A percentile compares a stretch with the other conserved stretches of the same genome.
These are phyloP conservation scores for Huiozyma naganishii DNA, from an alignment of 805 yeast species.

Conservation along the genomic window DNA sequence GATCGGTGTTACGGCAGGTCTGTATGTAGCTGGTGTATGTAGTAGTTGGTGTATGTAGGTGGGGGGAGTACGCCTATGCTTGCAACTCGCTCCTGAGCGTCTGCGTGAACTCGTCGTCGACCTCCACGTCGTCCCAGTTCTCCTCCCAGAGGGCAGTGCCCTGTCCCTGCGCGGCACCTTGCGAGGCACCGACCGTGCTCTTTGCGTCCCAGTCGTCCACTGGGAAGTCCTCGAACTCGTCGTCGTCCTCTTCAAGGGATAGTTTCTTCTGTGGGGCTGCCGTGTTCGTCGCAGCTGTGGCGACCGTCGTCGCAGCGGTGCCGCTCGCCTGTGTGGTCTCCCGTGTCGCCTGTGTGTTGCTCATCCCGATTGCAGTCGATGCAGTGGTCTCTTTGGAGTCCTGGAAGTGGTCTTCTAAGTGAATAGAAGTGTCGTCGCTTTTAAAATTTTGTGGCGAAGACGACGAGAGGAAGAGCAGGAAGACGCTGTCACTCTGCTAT, in stretches of 20 bases:
- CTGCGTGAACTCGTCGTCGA: slow-evolving; percentile 77
- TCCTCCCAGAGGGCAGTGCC: slow-evolving; percentile 66
- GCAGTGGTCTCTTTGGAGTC: background rate
- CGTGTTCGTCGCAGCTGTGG: background rate
- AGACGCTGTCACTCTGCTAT: slow-evolving; percentile 28
- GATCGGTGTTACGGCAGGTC: background rate
- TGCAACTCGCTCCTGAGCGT: slow-evolving; percentile 46
- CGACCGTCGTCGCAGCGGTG: background rate
- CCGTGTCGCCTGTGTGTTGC: background rate
- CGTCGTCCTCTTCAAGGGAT: slow-evolving; percentile 62
- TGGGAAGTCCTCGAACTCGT: slow-evolving; percentile 95
- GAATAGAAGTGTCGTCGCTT: too few species aligned
- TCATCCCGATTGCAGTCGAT: background rate
- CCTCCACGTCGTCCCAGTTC: slow-evolving; percentile 95
- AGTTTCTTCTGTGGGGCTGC: slow-evolving; percentile 2
- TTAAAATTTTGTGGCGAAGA: too few species aligned
- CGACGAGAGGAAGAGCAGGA: too few species aligned
- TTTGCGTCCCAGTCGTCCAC: slow-evolving; percentile 74
- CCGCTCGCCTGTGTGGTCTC: background rate
- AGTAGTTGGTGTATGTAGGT: background rate
- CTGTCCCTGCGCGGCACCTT: slow-evolving; percentile 23
- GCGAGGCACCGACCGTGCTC: slow-evolving; percentile 43
- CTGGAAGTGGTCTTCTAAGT: too few species aligned
- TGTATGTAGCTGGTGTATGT: background rate
- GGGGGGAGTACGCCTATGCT: background rate